Evolutionary conservation across 2,329 filamentous ascomycete genomes (phyloP).

Genomic region (Microcyclosporella mali): DNA sequence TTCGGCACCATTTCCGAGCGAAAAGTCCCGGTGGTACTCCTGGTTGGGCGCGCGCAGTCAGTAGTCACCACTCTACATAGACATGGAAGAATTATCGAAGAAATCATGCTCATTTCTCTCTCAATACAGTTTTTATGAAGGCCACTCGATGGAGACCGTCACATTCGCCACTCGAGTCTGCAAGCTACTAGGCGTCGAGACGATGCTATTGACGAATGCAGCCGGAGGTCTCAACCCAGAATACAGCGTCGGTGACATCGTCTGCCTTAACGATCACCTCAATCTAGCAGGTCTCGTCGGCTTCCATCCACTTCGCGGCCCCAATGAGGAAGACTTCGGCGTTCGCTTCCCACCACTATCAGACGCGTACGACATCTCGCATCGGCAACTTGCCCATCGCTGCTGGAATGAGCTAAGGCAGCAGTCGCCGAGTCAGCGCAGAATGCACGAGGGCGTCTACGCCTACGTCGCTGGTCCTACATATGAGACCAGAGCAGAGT

Average conservation of each 20-base stretch:
- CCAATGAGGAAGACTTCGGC: constrained; percentile 58
- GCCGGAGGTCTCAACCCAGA: constrained; percentile 59
- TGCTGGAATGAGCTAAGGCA: constrained; percentile 49
- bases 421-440: constrained; percentile 40
- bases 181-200: constrained; percentile 55
- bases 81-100: neutral
- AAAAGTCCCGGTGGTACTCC: constrained; percentile 53
- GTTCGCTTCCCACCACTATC: constrained; percentile 58
- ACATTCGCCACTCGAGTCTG: constrained; percentile 61
- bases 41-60: constrained; percentile 61
- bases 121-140: constrained; percentile 57
- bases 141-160: constrained; percentile 56
- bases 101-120: constrained; percentile 12
- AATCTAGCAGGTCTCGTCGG: constrained; percentile 58
- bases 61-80: constrained; percentile 28
- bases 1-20: constrained; percentile 52
- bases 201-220: constrained; percentile 60
- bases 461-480: constrained; percentile 59
- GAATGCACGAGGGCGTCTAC: constrained; percentile 60
- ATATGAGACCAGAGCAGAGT: constrained; percentile 61
- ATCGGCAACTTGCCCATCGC: constrained; percentile 52
- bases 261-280: constrained; percentile 60
- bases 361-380: constrained; percentile 59
- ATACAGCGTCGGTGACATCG: constrained; percentile 59
- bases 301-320: constrained; percentile 55